Evolutionary conservation across 2,329 filamentous ascomycete genomes (phyloP), one percentile per base, ranked within the genome.

Genomic region (Talaromyces marneffei): DNA sequence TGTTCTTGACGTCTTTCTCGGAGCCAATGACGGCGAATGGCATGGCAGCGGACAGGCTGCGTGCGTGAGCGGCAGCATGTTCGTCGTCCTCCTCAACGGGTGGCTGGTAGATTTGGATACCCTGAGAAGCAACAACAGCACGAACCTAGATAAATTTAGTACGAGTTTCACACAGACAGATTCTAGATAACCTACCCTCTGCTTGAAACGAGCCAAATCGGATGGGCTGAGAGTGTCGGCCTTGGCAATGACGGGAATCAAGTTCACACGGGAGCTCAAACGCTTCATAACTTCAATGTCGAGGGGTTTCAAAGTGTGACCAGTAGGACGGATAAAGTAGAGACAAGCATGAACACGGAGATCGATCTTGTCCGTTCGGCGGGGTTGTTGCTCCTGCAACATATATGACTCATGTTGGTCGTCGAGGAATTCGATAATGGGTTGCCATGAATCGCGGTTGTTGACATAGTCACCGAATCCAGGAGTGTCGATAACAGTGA

Each of bases 251-350:
- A 99, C 94, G 66, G 94, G 94, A 67, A 99, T 99, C 76, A 99
- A 80, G 82, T 99, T 99, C 78, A 99, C 94, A 75, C 94, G 90
- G 63, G 94, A 94, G 84, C 91, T 96, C 66, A 99, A 86, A 75
- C 94, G 89, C 87, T 97, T 99, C 94, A 99, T 99, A 65, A 99
- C 94, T 83, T 99, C 94, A 72, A 99, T 99, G 77, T 99, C 94
- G 66, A 99, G 85, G 63, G 94, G 94, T 87, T 99, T 99, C 71
- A 99, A 81, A 69, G 93, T 97, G 84, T 99, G 94, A 75, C 94
- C 95, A 60, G 94, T 99, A 62, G 94, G 94, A 75, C 95, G 88
- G 78, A 99, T 97, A 81, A 99, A 99, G 87, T 99, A 99, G 76
- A 99, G 80, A 80, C 94, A 99, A 68, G 93, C 90, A 78, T 99